These are phyloP conservation scores for Mytilinidion resinicola DNA, from an alignment of 495 filamentous ascomycete species.

Conservation along the genomic window DNA sequence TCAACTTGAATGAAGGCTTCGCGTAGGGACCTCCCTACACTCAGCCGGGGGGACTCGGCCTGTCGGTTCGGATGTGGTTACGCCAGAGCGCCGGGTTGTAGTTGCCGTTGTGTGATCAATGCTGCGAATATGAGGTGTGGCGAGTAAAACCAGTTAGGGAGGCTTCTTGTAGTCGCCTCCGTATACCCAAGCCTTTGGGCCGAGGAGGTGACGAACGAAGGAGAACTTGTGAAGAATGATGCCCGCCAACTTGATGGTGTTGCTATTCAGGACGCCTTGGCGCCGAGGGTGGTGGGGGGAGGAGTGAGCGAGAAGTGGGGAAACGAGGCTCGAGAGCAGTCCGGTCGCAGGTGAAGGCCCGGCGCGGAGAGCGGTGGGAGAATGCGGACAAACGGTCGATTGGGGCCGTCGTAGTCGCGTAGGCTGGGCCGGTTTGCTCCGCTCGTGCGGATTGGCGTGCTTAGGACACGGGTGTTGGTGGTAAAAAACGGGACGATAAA, in stretches of 20 bases:
- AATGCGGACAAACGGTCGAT: too few species aligned
- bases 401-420: background rate
- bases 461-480: too few species aligned
- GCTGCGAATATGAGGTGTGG: background rate
- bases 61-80: conserved; percentile 2
- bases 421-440: background rate
- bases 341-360: conserved; percentile 6
- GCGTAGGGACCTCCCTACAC: conserved; percentile 43
- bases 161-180: conserved; percentile 96
- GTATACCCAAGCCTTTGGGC: conserved; percentile 82
- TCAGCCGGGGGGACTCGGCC: conserved; percentile 31
- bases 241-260: conserved; percentile 96
- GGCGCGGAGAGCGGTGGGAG: too few species aligned
- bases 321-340: background rate
- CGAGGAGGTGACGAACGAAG: conserved; percentile 85
- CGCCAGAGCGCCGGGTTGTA: conserved; percentile 2
- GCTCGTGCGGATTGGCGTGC: background rate
- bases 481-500: background rate
- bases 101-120: background rate
- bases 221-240: conserved; percentile 67
- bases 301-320: conserved; percentile 3
- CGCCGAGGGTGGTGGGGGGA: conserved; percentile 6
- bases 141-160: conserved; percentile 70
- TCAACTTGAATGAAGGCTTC: conserved; percentile 37
- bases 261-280: conserved; percentile 27